Conservation (phyloP, 2,329 filamentous ascomycete species). For the Arthrobotrys entomopaga region DNA sequence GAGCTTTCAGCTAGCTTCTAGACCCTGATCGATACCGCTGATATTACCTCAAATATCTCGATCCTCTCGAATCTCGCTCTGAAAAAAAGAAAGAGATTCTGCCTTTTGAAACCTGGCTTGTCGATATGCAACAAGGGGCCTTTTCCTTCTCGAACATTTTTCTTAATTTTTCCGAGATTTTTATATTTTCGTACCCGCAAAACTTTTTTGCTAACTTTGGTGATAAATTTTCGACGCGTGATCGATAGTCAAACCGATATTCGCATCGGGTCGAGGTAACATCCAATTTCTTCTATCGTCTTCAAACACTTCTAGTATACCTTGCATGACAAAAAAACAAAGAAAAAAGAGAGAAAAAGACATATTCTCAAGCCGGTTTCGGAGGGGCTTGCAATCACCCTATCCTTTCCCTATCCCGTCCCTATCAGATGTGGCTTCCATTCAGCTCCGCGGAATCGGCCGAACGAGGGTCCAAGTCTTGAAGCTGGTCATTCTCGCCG, state of each 20-base stretch:
- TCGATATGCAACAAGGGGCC: neutral
- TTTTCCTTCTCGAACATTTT: conserved; percentile 17
- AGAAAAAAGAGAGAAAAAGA: no score
- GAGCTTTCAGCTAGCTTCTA: conserved; percentile 3
- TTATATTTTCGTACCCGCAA: no score
- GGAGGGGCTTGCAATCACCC: no score
- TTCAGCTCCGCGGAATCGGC: no score
- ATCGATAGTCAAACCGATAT: conserved; percentile 52
- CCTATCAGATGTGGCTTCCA: no score
- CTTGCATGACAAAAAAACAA: no score
- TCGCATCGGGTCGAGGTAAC: conserved; percentile 54
- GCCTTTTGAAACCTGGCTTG: neutral
- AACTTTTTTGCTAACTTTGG: conserved; percentile 26
- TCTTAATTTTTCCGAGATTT: conserved; percentile 19
- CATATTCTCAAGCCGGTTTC: no score
- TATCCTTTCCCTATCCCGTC: no score
- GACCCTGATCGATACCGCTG: conserved; percentile 13
- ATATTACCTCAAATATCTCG: conserved; percentile 28
- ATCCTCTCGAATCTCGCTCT: conserved; percentile 2
- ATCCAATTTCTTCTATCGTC: neutral
- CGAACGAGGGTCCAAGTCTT: no score
- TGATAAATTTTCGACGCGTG: neutral
- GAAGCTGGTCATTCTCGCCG: no score
- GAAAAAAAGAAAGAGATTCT: neutral
- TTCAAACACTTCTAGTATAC: conserved; percentile 2